Percentiles rank a stretch among this genome's conserved stretches.
These are phyloP conservation scores for Pichia norvegensis DNA, from an alignment of 1,139 yeast species.

Conservation along the genomic window DNA sequence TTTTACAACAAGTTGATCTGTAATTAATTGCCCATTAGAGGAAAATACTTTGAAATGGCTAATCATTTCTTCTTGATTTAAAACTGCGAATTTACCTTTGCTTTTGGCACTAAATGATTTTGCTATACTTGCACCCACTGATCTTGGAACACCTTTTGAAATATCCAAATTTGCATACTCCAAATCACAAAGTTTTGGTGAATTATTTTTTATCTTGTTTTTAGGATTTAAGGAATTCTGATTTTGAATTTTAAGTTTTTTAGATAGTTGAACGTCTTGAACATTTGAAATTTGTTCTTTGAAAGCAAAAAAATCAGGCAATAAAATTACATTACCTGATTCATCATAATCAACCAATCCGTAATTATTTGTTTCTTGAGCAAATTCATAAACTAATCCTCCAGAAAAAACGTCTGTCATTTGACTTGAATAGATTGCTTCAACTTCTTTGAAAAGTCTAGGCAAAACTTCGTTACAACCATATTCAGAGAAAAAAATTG, in stretches of 20 bases:
- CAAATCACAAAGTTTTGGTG: constrained; percentile 16
- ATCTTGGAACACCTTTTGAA: constrained; percentile 40
- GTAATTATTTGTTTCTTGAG: constrained; percentile 82
- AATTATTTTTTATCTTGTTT: constrained; percentile 6
- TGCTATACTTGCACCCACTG: constrained; percentile 33
- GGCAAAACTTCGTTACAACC: constrained; percentile 88
- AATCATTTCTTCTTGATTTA: constrained; percentile 35
- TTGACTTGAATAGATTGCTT: constrained; percentile 57
- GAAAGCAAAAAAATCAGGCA: constrained; percentile 48
- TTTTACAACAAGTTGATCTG: constrained; percentile 15
- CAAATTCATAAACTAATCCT: constrained; percentile 85
- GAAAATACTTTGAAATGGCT: constrained; percentile 34
- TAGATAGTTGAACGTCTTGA: constrained; percentile 22
- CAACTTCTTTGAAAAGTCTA: constrained; percentile 72
- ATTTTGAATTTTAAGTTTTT: constrained; percentile 16
- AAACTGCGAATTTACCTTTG: constrained; percentile 45
- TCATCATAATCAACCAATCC: constrained; percentile 62
- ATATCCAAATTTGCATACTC: constrained; percentile 47
- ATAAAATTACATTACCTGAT: constrained; percentile 48
- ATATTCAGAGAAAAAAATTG: constrained; percentile 84
- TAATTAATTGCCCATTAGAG: constrained; percentile 31
- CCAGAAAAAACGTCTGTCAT: constrained; percentile 86
- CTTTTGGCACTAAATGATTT: constrained; percentile 41
- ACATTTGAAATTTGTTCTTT: constrained; percentile 39
- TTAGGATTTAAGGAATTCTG: constrained; percentile 10